Evolutionary conservation across 108 stramenopile species (phyloP), one percentile per base, ranked within the genome.

Genomic region (Skeletonema grethae): DNA sequence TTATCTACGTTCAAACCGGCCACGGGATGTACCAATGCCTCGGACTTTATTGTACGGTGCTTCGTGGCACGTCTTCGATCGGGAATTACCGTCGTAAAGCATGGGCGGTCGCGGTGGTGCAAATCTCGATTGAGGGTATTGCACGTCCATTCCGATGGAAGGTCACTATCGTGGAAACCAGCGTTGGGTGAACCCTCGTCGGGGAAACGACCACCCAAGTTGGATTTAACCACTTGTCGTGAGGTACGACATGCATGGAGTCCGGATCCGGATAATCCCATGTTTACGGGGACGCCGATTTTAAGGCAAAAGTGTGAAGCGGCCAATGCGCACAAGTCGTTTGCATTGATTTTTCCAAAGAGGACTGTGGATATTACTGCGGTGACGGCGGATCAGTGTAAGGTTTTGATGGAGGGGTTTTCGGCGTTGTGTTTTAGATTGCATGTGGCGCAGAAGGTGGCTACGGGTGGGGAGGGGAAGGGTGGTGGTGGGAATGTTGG

Each of bases 231-330:
- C 10, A 92, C 85, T 18, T 95, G 94, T 60, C 57, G 69, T 50
- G 94, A 95, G 71, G 94, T 95, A 7, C 84, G 94, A 61, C 94
- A 95, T 66, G 94, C 94, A 0, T 95, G 94, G 94, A 88, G 87
- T 72, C 90, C 91, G 11, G 94, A 95, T 73, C 94, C 94, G 61
- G 87, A 88, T 28, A 91, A 93, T 60, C 94, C 90, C 3, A 90
- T 95, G 90, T 95, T 90, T 67, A 95, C 94, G 1, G 94, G 94
- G 4, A 93, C 94, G 25, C 90, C 90, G 7, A 91, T 95, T 57
- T 76, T 95, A 57, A 60, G 94, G 60, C 89, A 91, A 76, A 95
- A 95, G 72, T 95, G 94, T 69, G 94, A 95, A 71, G 91, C 91
- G 22, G 91, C 94, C 24, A 95, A 95, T 66, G 94, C 91, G 0